Conservation (phyloP, 2,329 filamentous ascomycete species). For the Cyanodermella asteris region DNA sequence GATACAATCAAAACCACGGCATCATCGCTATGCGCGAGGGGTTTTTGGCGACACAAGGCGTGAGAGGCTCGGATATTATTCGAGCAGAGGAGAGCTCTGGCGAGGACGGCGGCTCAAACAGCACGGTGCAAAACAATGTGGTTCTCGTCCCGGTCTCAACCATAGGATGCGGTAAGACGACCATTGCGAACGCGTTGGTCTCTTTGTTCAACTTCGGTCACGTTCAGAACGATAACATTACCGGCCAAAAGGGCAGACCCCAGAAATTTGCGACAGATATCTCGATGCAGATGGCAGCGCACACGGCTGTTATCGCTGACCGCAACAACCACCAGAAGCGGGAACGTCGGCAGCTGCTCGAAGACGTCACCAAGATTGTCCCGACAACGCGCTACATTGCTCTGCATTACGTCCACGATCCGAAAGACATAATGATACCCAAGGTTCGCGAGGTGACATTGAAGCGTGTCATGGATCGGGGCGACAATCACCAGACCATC, state of each 20-base stretch:
- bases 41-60: slow-evolving; percentile 61
- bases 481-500: slow-evolving; percentile 96
- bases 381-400: slow-evolving; percentile 53
- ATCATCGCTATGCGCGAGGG: slow-evolving; percentile 82
- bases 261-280: slow-evolving; percentile 55
- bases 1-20: slow-evolving; percentile 73
- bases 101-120: slow-evolving; percentile 19
- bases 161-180: slow-evolving; percentile 93
- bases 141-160: slow-evolving; percentile 82
- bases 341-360: slow-evolving; percentile 71
- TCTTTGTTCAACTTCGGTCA: slow-evolving; percentile 83
- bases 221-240: slow-evolving; percentile 91
- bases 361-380: slow-evolving; percentile 44
- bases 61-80: slow-evolving; percentile 78
- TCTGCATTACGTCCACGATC: slow-evolving; percentile 68
- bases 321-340: slow-evolving; percentile 81
- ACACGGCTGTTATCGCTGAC: slow-evolving; percentile 67
- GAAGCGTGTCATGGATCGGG: slow-evolving; percentile 58
- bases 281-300: slow-evolving; percentile 38
- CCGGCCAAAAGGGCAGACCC: slow-evolving; percentile 50
- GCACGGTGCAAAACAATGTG: slow-evolving; percentile 40
- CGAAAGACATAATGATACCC: slow-evolving; percentile 36
- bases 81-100: slow-evolving; percentile 42
- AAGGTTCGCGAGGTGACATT: slow-evolving; percentile 54
- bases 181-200: slow-evolving; percentile 57